These are phyloP conservation scores for Dacryopinax primogenitus DNA, from an alignment of 768 basidiomycete genomes.

Conservation along the genomic window DNA sequence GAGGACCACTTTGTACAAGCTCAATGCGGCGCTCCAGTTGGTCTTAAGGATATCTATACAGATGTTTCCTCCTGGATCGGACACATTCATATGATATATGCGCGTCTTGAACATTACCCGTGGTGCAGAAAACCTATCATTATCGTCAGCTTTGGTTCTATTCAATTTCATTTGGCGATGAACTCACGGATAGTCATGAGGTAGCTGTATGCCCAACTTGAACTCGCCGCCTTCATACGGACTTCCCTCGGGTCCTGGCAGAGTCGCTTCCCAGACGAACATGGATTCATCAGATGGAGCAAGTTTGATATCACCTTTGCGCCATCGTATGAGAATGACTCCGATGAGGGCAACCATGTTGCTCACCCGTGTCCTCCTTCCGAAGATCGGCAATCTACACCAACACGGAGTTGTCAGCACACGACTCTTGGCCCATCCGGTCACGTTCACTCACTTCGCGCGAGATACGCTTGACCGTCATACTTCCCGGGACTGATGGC, in stretches of 20 bases:
- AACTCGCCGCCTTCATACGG: conserved; percentile 68
- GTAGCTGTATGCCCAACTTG: conserved; percentile 49
- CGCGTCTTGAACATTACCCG: conserved; percentile 23
- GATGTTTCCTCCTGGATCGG: conserved; percentile 31
- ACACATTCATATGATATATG: conserved; percentile 75
- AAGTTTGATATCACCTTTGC: conserved; percentile 38
- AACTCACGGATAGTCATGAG: conserved; percentile 61
- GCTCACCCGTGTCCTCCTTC: conserved; percentile 65
- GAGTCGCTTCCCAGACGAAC: conserved; percentile 59
- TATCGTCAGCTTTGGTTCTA: not conserved
- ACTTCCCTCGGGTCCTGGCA: conserved; percentile 74
- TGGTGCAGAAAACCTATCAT: conserved; percentile 15
- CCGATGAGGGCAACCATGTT: not conserved
- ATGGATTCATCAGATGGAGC: conserved; percentile 47
- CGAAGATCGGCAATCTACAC: conserved; percentile 48
- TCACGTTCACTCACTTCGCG: conserved; percentile 37
- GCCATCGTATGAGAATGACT: not conserved
- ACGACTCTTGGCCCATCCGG: not conserved
- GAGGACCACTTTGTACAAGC: conserved; percentile 87
- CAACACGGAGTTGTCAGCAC: not conserved
- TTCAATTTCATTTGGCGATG: conserved; percentile 35
- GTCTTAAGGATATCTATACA: conserved; percentile 87
- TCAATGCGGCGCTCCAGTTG: conserved; percentile 89
- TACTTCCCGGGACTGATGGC: conserved; percentile 17
- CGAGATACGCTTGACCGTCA: conserved; percentile 69